A percentile compares a stretch with the other conserved stretches of the same genome.
Evolutionary conservation across 1,284 basidiomycete genomes (phyloP).

Genomic region (Ganoderma boninense): DNA sequence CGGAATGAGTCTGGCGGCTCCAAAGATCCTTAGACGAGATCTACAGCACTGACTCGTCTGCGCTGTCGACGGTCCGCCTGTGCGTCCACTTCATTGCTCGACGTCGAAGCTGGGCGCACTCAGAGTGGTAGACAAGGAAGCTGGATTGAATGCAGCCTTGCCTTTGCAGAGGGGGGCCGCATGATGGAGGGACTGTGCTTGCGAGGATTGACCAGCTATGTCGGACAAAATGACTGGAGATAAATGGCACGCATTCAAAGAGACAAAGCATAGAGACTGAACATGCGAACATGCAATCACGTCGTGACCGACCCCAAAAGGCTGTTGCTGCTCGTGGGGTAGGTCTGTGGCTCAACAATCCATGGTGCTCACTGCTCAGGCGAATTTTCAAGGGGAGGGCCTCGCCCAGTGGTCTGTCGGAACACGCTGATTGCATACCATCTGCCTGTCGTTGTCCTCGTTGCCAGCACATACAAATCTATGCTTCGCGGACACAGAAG

Average conservation of each 20-base stretch:
- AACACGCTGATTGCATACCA: background rate
- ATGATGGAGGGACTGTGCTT: background rate
- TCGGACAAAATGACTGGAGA: too few species aligned
- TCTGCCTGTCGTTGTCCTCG: background rate
- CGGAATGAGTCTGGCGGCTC: constrained; percentile 4
- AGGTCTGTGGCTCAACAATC: background rate
- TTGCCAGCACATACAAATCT: background rate
- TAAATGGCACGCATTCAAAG: too few species aligned
- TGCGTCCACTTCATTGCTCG: background rate
- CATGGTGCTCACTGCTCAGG: background rate
- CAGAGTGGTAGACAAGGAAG: background rate
- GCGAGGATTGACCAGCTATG: background rate
- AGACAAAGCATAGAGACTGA: background rate
- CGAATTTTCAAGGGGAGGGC: background rate
- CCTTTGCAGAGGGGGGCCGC: too few species aligned
- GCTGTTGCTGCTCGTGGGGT: background rate
- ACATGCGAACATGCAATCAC: background rate
- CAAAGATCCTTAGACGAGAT: constrained; percentile 21
- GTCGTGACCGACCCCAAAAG: background rate
- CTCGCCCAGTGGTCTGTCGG: background rate
- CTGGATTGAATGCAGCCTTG: background rate
- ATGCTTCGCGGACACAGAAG: background rate
- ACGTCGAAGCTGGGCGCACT: too few species aligned
- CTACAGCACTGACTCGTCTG: constrained; percentile 7
- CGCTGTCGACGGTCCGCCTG: background rate